These are phyloP conservation scores for Arabidopsis arenosa DNA, from an alignment of 345 rosid genomes.

Conservation along the genomic window DNA sequence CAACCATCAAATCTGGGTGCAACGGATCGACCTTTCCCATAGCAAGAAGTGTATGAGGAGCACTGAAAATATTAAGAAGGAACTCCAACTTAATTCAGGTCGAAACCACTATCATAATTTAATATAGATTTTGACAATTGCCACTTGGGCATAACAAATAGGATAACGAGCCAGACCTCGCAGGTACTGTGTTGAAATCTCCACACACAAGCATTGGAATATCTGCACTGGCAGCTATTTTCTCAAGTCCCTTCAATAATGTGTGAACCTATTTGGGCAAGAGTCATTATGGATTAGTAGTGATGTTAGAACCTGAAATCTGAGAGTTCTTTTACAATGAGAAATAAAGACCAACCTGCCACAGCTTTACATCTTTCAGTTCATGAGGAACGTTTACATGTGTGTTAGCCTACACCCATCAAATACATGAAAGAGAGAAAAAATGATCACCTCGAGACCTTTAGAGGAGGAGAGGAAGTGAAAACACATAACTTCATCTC, in stretches of 20 bases:
- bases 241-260: constrained; percentile 93
- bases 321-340: neutral
- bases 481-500: neutral
- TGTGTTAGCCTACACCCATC: constrained; percentile 80
- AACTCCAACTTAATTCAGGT: constrained; percentile 23
- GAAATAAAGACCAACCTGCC: constrained; percentile 72
- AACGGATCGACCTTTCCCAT: constrained; percentile 83
- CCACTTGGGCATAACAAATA: constrained; percentile 16
- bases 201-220: constrained; percentile 99
- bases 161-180: constrained; percentile 60
- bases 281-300: constrained; percentile 20
- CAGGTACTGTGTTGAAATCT: constrained; percentile 89
- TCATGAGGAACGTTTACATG: constrained; percentile 88
- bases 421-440: constrained; percentile 22
- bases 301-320: neutral
- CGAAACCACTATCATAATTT: constrained; percentile 10
- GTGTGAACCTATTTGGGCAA: constrained; percentile 77
- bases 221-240: constrained; percentile 95
- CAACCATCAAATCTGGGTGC: constrained; percentile 82
- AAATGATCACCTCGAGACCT: constrained; percentile 26
- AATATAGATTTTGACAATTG: constrained; percentile 10
- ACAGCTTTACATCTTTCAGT: constrained; percentile 92
- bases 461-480: constrained; percentile 2
- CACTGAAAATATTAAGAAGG: constrained; percentile 58
- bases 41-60: constrained; percentile 96